Base-by-base conservation (phyloP, 2,329 filamentous ascomycete genomes). In the Exophiala sp. region DNA sequence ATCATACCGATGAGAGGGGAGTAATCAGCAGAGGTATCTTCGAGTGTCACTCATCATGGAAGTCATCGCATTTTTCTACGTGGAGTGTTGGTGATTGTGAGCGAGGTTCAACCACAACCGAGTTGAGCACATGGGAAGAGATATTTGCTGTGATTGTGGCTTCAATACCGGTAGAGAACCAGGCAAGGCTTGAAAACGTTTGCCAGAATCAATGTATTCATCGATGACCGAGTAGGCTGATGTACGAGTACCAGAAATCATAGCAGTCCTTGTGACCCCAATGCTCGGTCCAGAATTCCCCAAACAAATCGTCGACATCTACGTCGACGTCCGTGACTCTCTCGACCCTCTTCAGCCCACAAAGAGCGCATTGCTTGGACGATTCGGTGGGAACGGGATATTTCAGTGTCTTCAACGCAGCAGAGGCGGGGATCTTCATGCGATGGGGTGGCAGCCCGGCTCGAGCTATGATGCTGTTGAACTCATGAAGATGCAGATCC, bases 251-350 rank as follows among this genome's bases (percentile, higher is more conserved):
- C 92, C 92, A 97, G 66, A 96, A 96, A 58, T 87, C 86, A 68
- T 83, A 83, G 71, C 92, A 97, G 16, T 83, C 81, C 58, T 82
- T 76, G 71, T 91, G 88, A 0, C 87, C 89, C 87, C 90, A 91
- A 69, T 92, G 86, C 42, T 96, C 91, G 39, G 87, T 78, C 92
- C 92, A 97, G 89, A 91, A 97, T 74, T 97, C 92, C 10, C 90
- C 91, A 75, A 96, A 96, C 68, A 88, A 91, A 69, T 97, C 92
- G 64, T 92, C 85, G 7, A 95, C 83, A 21, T 85, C 79, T 48
- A 85, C 75, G 65, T 95, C 91, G 33, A 94, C 81, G 65, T 85
- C 89, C 16, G 75, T 70, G 9, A 96, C 78, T 46, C 92, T 80
- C 72, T 97, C 92, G 38, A 96, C 90, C 60, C 92, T 78, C 73